Evolutionary conservation across 2,329 filamentous ascomycete genomes (phyloP), one percentile per base, ranked within the genome.

Genomic region (Keithomyces neogunnii): DNA sequence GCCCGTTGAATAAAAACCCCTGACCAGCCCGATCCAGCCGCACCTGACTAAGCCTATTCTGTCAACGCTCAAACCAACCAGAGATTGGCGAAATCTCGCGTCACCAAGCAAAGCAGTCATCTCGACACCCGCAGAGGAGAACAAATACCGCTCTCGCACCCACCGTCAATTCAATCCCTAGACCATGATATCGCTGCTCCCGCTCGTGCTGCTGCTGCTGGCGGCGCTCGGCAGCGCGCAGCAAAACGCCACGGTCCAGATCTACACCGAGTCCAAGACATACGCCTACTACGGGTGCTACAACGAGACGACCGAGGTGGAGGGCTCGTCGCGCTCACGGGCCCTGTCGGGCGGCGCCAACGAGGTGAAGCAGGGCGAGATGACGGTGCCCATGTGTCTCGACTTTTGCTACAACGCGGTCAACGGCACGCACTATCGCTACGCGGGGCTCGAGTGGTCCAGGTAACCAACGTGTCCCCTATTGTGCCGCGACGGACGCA

Each of bases 251-350:
- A 56, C 42, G 3, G 57, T 63, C 32, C 59, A 53, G 4, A 62
- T 73, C 57, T 74, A 69, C 62, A 62, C 62, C 47, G 59, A 59
- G 39, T 64, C 66, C 5, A 55, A 58, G 32, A 62, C 59, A 44
- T 82, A 80, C 65, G 55, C 50, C 13, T 82, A 82, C 63, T 61
- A 65, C n/a, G 80, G 80, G 51, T 84, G 80, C 67, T 82, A 67
- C 66, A 79, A 80, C 57, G 80, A 83, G 60, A 81, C 78, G 2
- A 73, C 69, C n/a, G 66, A 67, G 39, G 59, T 76, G 11, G 54
- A 63, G 11, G 63, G 65, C 53, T 69, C 75, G 4, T 67, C 67
- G 31, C 45, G 61, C 53, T 47, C 72, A 69, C 58, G 76, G 70
- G 76, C 79, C 13, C 67, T 83, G 4, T 57, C 64, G 26, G 71